Percentiles rank a stretch among this genome's conserved stretches.
Conservation (phyloP, 352 stramenopile genomes). For the Peronospora destructor region DNA sequence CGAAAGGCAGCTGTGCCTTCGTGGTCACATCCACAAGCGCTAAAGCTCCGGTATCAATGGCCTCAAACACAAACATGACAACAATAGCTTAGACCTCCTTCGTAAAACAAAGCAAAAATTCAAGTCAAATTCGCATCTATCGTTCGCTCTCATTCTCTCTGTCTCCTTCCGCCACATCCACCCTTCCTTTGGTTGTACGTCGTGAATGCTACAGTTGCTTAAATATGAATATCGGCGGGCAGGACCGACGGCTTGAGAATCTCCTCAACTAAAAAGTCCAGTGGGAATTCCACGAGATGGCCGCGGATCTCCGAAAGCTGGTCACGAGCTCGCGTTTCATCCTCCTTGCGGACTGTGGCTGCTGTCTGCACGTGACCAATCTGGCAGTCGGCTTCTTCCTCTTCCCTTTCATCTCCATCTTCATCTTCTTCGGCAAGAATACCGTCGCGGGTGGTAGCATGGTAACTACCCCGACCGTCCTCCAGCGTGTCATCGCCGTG, state of each 20-base stretch:
- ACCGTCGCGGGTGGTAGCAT: constrained; percentile 26
- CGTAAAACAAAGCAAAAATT: constrained; percentile 10
- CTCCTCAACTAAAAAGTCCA: constrained; percentile 81
- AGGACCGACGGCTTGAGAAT: constrained; percentile 80
- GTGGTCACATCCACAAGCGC: constrained; percentile 31
- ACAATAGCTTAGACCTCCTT: background rate
- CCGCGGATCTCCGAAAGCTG: constrained; percentile 78
- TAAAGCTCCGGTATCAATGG: constrained; percentile 13
- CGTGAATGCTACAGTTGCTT: constrained; percentile 28
- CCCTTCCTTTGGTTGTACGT: constrained; percentile 7
- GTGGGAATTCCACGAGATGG: constrained; percentile 79
- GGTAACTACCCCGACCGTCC: constrained; percentile 37
- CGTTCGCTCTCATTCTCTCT: constrained; percentile 1
- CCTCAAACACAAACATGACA: constrained; percentile 48
- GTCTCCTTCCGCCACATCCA: background rate
- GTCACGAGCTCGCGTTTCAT: constrained; percentile 58
- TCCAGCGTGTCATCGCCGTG: constrained; percentile 62
- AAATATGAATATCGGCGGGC: constrained; percentile 82
- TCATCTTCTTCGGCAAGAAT: constrained; percentile 32
- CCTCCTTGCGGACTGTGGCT: constrained; percentile 71
- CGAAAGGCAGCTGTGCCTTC: constrained; percentile 49
- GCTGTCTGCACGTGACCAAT: constrained; percentile 80
- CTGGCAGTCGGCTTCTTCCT: constrained; percentile 64
- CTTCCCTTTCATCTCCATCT: constrained; percentile 6
- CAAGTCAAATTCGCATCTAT: constrained; percentile 17